Percentiles rank a stretch among this genome's conserved stretches.
These are phyloP conservation scores for Hansfordia pulvinata DNA, from an alignment of 2,329 filamentous ascomycete genomes.

Conservation along the genomic window DNA sequence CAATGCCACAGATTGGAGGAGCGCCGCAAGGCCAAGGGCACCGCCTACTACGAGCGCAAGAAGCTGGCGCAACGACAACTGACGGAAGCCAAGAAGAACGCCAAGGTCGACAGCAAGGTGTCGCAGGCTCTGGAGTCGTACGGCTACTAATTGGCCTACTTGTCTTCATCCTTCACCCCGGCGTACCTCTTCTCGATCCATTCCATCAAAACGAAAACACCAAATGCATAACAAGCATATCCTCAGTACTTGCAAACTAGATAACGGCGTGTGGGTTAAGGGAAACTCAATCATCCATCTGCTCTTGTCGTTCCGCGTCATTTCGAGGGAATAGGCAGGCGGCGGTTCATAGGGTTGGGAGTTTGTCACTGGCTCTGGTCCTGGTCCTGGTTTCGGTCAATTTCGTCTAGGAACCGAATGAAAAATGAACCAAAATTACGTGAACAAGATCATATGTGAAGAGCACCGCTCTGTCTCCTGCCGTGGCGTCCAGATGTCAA, in stretches of 20 bases:
- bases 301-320: slow-evolving; percentile 16
- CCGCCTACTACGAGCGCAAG: slow-evolving; percentile 99
- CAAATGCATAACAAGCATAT: slow-evolving; percentile 13
- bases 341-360: slow-evolving; percentile 15
- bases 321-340: slow-evolving; percentile 16
- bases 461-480: too few relatives aligned
- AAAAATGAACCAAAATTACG: slow-evolving; percentile 18
- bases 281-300: slow-evolving; percentile 20
- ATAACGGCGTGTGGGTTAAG: slow-evolving; percentile 20
- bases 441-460: too few relatives aligned
- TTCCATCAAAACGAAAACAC: slow-evolving; percentile 14
- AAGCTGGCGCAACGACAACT: slow-evolving; percentile 88
- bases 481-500: too few relatives aligned
- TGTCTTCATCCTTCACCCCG: slow-evolving; percentile 10
- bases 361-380: slow-evolving; percentile 12
- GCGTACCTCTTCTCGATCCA: slow-evolving; percentile 14
- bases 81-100: slow-evolving; percentile 83
- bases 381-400: slow-evolving; percentile 16
- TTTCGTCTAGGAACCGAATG: slow-evolving; percentile 19
- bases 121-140: slow-evolving; percentile 76
- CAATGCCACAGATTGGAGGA: slow-evolving; percentile 70
- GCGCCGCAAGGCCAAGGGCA: slow-evolving; percentile 98
- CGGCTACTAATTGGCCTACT: slow-evolving; percentile 59
- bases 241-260: slow-evolving; percentile 20
- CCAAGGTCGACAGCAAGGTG: slow-evolving; percentile 75